Base-by-base conservation (phyloP, 2,329 filamentous ascomycete genomes). In the Fusarium sp. region DNA sequence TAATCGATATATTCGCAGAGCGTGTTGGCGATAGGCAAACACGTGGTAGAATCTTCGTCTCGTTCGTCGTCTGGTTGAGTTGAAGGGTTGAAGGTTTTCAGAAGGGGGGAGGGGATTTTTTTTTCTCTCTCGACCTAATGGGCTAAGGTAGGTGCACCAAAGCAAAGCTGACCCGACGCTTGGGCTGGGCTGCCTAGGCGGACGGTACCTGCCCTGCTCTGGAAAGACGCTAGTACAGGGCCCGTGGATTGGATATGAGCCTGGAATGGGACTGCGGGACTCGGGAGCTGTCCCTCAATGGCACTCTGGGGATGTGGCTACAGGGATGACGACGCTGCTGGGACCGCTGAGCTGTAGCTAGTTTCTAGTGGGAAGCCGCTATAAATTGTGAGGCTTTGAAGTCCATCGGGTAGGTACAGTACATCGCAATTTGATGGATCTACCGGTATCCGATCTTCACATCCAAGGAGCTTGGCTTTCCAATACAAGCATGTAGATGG, bases 1-100 rank as follows among this genome's bases (percentile, higher is more conserved):
- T 53, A 34, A 34, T 68, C 65, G 53, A 62, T 67, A 60, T 70
- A 56, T 74, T 74, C 58, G 62, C 56, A 70, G 62, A 61, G 50
- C 31, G 72, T 73, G 70, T 74, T 39, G 47, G 61, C 70, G 72
- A 63, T 70, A 59, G 60, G 70, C 70, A 62, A 73, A 74, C 72
- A 74, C 72, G 56, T 60, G 28, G 22, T 62, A 38, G 36, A 65
- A 36, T 60, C 53, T 73, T 72, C 62, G 69, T 72, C 67, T 71
- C 59, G 69, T 67, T 73, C 70, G 72, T 74, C 71, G 64, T 72
- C 63, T 61, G 61, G 69, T 74, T 72, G 67, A 73, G 72, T 71
- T 71, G 71, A 64, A 73, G 71, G 69, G 71, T 73, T 67, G 71
- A 73, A 73, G 70, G 70, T 70, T 70, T 65, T 67, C 50, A 42